Evolutionary conservation across 768 basidiomycete genomes (phyloP).

Genomic region (Lyophyllum semitale): DNA sequence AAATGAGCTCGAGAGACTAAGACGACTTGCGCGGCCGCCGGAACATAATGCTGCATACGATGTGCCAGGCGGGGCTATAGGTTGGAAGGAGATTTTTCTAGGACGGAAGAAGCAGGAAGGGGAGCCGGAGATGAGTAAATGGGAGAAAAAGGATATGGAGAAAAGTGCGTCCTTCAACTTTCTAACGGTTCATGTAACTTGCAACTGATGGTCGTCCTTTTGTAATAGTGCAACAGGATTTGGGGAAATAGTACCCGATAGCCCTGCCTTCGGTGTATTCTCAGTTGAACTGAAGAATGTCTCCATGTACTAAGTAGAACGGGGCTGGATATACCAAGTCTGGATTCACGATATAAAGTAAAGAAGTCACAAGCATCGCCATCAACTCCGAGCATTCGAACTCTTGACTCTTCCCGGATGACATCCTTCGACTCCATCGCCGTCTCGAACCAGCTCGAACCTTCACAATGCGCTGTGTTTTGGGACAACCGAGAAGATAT

Average conservation of each 20-base stretch:
- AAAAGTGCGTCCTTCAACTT: conserved; percentile 29
- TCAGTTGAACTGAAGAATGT: background rate
- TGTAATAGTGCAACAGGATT: conserved; percentile 10
- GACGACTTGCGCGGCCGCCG: conserved; percentile 47
- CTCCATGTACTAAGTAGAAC: background rate
- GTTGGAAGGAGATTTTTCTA: conserved; percentile 55
- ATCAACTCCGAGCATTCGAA: no score
- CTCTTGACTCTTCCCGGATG: no score
- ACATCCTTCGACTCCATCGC: no score
- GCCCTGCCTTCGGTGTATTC: background rate
- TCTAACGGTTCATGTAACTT: background rate
- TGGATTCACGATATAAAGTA: no score
- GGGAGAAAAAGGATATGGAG: conserved; percentile 39
- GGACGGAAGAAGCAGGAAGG: conserved; percentile 34
- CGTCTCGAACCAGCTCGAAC: no score
- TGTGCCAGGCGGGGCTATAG: conserved; percentile 26
- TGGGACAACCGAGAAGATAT: no score
- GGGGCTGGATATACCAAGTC: no score
- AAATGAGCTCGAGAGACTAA: conserved; percentile 56
- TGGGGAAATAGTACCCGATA: background rate
- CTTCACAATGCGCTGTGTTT: no score
- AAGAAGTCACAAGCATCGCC: no score
- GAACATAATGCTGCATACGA: conserved; percentile 3
- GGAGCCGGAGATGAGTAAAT: conserved; percentile 30
- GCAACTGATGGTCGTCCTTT: background rate